Percentiles rank a stretch among this genome's conserved stretches.
phyloP scores from a whole-genome alignment of 2,329 filamentous ascomycete genomes.

The Ophiostoma sp. region DNA sequence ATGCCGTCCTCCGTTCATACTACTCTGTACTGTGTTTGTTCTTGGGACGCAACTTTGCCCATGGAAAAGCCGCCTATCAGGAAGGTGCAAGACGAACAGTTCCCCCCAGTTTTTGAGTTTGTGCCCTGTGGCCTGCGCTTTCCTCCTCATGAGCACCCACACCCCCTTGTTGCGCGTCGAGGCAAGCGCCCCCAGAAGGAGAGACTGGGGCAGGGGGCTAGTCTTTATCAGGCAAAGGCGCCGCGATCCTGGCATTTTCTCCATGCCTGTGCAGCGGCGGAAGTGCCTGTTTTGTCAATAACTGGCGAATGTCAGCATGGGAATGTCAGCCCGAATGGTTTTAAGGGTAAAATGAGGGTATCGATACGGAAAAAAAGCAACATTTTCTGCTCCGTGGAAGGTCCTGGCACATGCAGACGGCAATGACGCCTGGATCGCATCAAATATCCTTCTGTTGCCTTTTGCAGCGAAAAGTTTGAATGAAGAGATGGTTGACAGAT shows the following conservation, averaged over 20 bases:
- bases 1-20: no score
- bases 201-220: background rate
- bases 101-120: background rate
- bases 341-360: no score
- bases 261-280: conserved; percentile 19
- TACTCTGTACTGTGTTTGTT: no score
- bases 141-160: background rate
- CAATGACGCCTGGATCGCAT: no score
- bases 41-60: background rate
- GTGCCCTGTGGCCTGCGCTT: background rate
- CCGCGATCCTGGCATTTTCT: conserved; percentile 9
- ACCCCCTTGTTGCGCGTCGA: background rate
- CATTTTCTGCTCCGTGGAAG: no score
- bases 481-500: no score
- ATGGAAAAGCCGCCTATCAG: background rate
- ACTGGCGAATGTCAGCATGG: conserved; percentile 5
- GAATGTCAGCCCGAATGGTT: background rate
- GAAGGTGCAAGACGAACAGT: background rate
- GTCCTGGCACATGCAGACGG: no score
- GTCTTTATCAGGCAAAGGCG: background rate
- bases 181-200: background rate
- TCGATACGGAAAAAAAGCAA: no score
- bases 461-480: no score
- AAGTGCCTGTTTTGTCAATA: conserved; percentile 23
- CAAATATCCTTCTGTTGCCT: no score